Base-by-base conservation (phyloP, 2,329 filamentous ascomycete genomes). In the Parasarocladium wereldwijsianum region DNA sequence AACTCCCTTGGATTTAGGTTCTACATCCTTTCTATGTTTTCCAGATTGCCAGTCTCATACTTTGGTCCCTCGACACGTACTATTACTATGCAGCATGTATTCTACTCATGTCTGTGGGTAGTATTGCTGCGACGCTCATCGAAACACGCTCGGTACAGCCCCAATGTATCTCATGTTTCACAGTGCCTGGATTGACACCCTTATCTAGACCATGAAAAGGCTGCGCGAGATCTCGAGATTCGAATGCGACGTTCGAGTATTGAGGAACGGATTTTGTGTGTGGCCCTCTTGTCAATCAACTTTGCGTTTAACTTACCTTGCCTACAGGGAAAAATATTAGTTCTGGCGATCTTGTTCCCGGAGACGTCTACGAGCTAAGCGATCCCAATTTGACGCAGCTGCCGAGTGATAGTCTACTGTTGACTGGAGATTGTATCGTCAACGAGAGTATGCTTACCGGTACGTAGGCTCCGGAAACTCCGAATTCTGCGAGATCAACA, bases 21-120 rank as follows among this genome's bases (percentile, higher is more conserved):
- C 85, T 98, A 44, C 90, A 98, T 48, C 92, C 90, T 0, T 98
- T 98, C 51, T 98, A 98, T 50, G 79, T 98, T 33, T 98, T 98
- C 49, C 90, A 98, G 54, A 77, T 96, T 43, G 87, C 86, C 27
- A 96, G 90, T 60, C 62, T 98, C 40, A 55, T 93, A 23, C 70
- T 98, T 4, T 98, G 90, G 90, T 94, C 87, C 8, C 49, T 94
- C 41, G 90, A 98, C 47, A 68, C 92, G 43, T 98, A 98, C 52
- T 98, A 94, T 50, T 98, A 96, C 57, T 98, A 98, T 53, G 90
- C 90, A 4, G 67, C 76, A 11, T 93, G 86, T 49, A 98, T 98
- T 43, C 93, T 98, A 43, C 48, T 87, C 36, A 96, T 98, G 53
- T 98, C 92, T 0, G 68, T 90, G 25, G 80, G 85, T 42, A 96